Percentiles rank a stretch among this genome's conserved stretches.
Conservation (phyloP, 805 yeast species). For the Spathaspora gorwiae region DNA sequence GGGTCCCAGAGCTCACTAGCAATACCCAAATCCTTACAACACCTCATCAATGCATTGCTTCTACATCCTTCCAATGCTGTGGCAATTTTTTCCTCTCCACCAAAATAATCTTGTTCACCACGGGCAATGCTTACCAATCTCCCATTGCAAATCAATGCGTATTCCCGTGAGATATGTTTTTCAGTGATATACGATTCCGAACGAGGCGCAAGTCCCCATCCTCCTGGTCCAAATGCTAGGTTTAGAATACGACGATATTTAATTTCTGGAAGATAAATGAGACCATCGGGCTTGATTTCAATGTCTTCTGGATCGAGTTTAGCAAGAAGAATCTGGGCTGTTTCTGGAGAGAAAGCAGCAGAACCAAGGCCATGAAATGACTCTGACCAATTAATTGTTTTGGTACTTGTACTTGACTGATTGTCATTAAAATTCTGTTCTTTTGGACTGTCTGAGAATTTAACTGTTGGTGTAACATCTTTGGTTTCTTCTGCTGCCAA, state of each 20-base stretch:
- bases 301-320: conserved; percentile 68
- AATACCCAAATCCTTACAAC: conserved; percentile 94
- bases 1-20: conserved; percentile 99
- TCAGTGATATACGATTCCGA: conserved; percentile 76
- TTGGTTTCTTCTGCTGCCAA: too few relatives aligned
- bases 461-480: too few relatives aligned
- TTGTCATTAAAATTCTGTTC: too few relatives aligned
- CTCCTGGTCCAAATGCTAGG: conserved; percentile 95
- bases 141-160: conserved; percentile 82
- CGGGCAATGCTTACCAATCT: conserved; percentile 86
- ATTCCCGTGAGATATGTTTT: conserved; percentile 79
- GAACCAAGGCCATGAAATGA: conserved; percentile 85
- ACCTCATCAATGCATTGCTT: conserved; percentile 94
- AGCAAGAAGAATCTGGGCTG: conserved; percentile 56
- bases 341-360: conserved; percentile 63
- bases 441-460: too few relatives aligned
- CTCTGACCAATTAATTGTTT: conserved; percentile 65
- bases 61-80: conserved; percentile 98
- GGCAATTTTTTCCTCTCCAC: conserved; percentile 75
- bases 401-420: too few relatives aligned
- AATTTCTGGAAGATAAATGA: conserved; percentile 89
- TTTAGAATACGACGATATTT: conserved; percentile 88
- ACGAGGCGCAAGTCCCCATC: conserved; percentile 96
- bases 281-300: conserved; percentile 94
- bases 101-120: conserved; percentile 92